Base-by-base conservation (phyloP, 371 early-diverging fungal species). In the Mucor circinelloides region DNA sequence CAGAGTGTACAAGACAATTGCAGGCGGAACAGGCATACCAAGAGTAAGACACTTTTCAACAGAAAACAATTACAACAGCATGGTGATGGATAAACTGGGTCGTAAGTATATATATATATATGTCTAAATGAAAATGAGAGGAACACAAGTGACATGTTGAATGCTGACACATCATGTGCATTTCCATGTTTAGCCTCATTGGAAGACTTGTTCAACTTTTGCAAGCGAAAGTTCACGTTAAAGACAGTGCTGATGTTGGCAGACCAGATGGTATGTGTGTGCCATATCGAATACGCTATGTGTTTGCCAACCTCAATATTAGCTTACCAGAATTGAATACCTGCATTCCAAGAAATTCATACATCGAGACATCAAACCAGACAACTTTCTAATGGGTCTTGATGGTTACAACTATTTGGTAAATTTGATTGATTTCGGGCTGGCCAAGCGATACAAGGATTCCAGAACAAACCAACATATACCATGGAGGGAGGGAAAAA, bases 41-140 rank as follows among this genome's bases (percentile, higher is more conserved):
- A 95, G 95, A 77, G 93, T 96, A 28, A 89, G 96, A 78, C 91
- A 91, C 86, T 97, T 91, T 79, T 96, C 96, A 60, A 87, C 88
- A 48, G 97, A 96, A 79, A 79, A 86, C 56, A 95, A 96, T 63
- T 96, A 93, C 84, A 93, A 95, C 82, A 91, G 93, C 77, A 90
- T 97, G 93, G 95, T 99, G 27, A 93, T 99, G 80, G 99, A 99
- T 79, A 89, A 99, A 31, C 89, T 99, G 44, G 99, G 99, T 19
- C 97, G 38, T 93, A 92, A 69, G 66, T 72, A 32, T 7, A 9
- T 42, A 31, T 54, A 17, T 15, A 23, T 23, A 19, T 54, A 15
- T 46, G 27, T 57, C 42, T 44, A 54, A 32, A 42, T 38, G 25
- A 44, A 36, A 36, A 17, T 27, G 25, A 58, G 36, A 10, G 1